A percentile compares a stretch with the other conserved stretches of the same genome.
Conservation (phyloP, 148 eudicot species). For the Rhododendron ovatum region DNA sequence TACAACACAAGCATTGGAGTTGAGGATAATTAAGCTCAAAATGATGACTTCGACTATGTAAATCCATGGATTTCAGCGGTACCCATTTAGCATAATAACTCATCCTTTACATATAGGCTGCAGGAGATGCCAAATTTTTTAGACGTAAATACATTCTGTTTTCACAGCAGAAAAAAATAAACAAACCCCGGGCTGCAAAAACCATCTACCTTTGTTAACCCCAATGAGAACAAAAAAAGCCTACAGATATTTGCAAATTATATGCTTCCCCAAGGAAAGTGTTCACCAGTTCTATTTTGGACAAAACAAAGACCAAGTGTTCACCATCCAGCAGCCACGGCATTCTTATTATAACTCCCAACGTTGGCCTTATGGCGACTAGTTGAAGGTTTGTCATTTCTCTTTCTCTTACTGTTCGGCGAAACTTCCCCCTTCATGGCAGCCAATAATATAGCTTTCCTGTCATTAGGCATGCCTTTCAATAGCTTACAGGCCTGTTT, state of each 20-base stretch:
- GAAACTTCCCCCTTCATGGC: slow-evolving; percentile 23
- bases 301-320: background rate
- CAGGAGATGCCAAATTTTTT: background rate
- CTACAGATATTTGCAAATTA: background rate
- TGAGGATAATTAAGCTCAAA: too few species aligned
- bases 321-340: slow-evolving; percentile 22
- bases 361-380: slow-evolving; percentile 13
- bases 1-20: too few species aligned
- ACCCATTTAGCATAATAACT: background rate
- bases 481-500: slow-evolving; percentile 31
- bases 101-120: background rate
- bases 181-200: background rate
- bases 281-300: background rate
- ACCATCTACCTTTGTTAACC: background rate
- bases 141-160: background rate
- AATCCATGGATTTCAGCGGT: background rate
- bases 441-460: slow-evolving; percentile 24
- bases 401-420: slow-evolving; percentile 22
- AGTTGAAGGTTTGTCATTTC: slow-evolving; percentile 4
- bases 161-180: background rate
- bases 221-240: background rate
- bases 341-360: background rate
- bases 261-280: background rate
- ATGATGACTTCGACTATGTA: too few species aligned
- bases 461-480: slow-evolving; percentile 19